Conservation (phyloP, 352 stramenopile genomes). For the Globisporangium splendens region DNA sequence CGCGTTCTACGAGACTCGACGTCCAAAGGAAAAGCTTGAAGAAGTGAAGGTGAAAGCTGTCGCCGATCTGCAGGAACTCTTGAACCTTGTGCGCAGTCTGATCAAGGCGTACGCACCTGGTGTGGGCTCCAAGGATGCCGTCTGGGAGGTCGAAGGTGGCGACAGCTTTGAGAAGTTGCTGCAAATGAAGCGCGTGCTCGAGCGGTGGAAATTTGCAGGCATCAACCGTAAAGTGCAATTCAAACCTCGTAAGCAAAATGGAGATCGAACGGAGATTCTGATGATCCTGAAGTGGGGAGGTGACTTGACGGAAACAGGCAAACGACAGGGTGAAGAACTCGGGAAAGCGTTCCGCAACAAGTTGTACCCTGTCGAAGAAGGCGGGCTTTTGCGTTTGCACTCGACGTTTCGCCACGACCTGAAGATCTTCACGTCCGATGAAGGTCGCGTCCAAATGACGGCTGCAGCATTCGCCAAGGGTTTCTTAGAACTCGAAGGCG, state of each 20-base stretch:
- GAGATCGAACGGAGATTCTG: constrained; percentile 88
- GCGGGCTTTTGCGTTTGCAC: constrained; percentile 96
- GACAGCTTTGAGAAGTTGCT: constrained; percentile 92
- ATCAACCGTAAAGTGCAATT: constrained; percentile 97
- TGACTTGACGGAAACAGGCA: constrained; percentile 97
- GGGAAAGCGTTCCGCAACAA: constrained; percentile 90
- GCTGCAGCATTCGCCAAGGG: constrained; percentile 99
- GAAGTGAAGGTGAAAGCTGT: constrained; percentile 87
- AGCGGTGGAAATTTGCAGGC: constrained; percentile 95
- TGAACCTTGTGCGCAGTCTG: constrained; percentile 73
- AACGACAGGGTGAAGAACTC: constrained; percentile 94
- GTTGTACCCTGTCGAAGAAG: constrained; percentile 88
- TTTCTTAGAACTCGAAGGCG: constrained; percentile 98
- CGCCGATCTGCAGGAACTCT: constrained; percentile 70
- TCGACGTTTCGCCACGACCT: constrained; percentile 99
- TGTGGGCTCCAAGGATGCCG: constrained; percentile 75
- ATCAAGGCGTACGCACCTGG: constrained; percentile 80
- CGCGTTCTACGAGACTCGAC: constrained; percentile 70
- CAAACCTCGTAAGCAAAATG: constrained; percentile 66
- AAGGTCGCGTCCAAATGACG: constrained; percentile 99
- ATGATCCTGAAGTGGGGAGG: constrained; percentile 99
- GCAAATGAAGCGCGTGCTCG: constrained; percentile 96
- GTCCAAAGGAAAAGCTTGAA: constrained; percentile 71
- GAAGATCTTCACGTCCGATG: constrained; percentile 99
- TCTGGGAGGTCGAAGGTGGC: constrained; percentile 81